Percentiles rank a stretch among this genome's conserved stretches.
phyloP scores from a whole-genome alignment of 371 early-diverging fungal genomes.

The Mucor mucedo region DNA sequence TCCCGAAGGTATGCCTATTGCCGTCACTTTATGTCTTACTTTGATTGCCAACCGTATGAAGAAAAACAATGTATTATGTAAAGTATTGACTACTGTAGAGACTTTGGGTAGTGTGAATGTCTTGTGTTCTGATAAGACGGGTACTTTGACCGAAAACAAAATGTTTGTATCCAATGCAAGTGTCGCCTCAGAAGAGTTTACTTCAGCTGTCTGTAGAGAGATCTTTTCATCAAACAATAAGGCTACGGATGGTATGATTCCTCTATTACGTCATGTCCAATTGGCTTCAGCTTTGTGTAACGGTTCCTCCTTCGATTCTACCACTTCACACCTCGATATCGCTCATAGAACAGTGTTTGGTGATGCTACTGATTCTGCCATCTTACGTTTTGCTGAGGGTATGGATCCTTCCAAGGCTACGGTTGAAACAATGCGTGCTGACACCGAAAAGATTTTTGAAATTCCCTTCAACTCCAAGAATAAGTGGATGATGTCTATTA shows the following conservation, averaged over 20 bases:
- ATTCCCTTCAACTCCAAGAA: constrained; percentile 77
- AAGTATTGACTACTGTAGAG: constrained; percentile 69
- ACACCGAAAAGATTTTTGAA: constrained; percentile 50
- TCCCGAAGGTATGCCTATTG: constrained; percentile 69
- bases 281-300: constrained; percentile 67
- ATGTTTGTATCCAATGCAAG: constrained; percentile 63
- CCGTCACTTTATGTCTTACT: constrained; percentile 58
- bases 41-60: constrained; percentile 67
- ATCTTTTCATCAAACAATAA: constrained; percentile 3
- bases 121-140: constrained; percentile 76
- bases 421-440: constrained; percentile 22
- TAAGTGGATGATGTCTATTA: constrained; percentile 72
- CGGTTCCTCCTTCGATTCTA: constrained; percentile 62
- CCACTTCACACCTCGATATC: constrained; percentile 46
- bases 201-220: constrained; percentile 28
- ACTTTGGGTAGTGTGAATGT: constrained; percentile 72
- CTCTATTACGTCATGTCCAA: constrained; percentile 52
- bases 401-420: constrained; percentile 31
- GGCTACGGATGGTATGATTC: constrained; percentile 25
- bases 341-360: constrained; percentile 65
- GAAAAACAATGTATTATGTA: constrained; percentile 59
- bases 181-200: constrained; percentile 43
- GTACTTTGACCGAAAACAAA: constrained; percentile 71
- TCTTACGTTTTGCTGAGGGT: constrained; percentile 63
- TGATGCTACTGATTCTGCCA: constrained; percentile 80